These are phyloP conservation scores for Mortierella sp. DNA, from an alignment of 371 early-diverging fungal genomes.

Conservation along the genomic window DNA sequence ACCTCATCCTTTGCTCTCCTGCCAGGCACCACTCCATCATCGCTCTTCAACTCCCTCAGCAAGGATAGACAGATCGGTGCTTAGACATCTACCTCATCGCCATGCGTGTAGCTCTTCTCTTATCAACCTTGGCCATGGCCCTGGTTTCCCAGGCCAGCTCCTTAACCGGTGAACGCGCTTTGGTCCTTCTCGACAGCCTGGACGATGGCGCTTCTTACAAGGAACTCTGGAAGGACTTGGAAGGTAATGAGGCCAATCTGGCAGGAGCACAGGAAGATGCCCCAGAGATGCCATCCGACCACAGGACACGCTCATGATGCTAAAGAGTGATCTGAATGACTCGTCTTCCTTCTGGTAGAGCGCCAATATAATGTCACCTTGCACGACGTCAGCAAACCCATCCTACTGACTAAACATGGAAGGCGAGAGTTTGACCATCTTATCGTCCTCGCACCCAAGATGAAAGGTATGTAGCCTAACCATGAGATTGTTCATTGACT, in stretches of 20 bases:
- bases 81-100: background rate
- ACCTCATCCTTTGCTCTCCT: too few species aligned
- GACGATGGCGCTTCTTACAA: conserved; percentile 63
- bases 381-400: conserved; percentile 55
- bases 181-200: conserved; percentile 79
- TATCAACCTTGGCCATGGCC: conserved; percentile 44
- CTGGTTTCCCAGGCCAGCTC: conserved; percentile 50
- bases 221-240: conserved; percentile 69
- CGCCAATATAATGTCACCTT: conserved; percentile 70
- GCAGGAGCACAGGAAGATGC: background rate
- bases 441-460: conserved; percentile 75
- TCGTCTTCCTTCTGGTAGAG: conserved; percentile 51
- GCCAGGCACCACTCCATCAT: background rate
- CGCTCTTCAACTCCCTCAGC: background rate
- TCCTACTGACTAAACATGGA: conserved; percentile 61
- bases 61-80: too few species aligned
- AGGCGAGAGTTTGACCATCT: conserved; percentile 75
- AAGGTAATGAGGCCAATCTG: conserved; percentile 59
- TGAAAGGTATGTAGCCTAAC: too few species aligned
- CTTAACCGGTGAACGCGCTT: conserved; percentile 69
- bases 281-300: background rate
- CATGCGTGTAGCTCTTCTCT: conserved; percentile 41
- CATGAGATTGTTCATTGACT: too few species aligned
- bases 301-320: background rate
- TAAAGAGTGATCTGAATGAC: background rate